Evolutionary conservation across 2,329 filamentous ascomycete genomes (phyloP), one percentile per base, ranked within the genome.

Genomic region (Diaporthe longicolla): DNA sequence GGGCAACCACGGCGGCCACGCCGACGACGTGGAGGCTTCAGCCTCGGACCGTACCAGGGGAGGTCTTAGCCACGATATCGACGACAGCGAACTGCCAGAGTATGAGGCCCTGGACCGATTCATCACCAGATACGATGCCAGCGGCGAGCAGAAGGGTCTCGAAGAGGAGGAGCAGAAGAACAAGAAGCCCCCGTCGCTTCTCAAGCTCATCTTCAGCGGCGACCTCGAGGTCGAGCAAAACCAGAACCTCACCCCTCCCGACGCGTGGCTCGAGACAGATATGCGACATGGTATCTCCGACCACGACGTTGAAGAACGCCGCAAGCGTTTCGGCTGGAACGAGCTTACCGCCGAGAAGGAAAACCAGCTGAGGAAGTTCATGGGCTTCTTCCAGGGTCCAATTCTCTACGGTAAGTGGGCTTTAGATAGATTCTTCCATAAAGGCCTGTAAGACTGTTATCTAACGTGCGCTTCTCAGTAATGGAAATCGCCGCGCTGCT

Each of bases 401-500:
- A 92, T 94, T 86, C 89, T 82, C 3, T 73, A 76, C 45, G 73
- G 75, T 76, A 15, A 75, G 75, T 69, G 19, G 8, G 4, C 37
- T 13, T 32, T 1, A 17, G 19, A 19, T 92, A 74, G 17, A 3
- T 15, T n/a, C 9, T 50, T 10, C 19, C 40, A 17, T 13, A 7
- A 43, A 17, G n/a, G 1, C 24, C 4, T 6, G 29, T 35, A 3
- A 29, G 24, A 55, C 37, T 54, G 45, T 21, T 21, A 24, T 26
- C 21, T 70, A 15, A 73, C 54, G 19, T 26, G 10, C 70, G 35
- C 32, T 63, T 24, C 54, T 57, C 75, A 92, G 90, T 93, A 81
- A 93, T 94, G 92, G 92, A 94, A 89, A 82, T 93, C 79, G 92
- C 92, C 85, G 92, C 92, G 80, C 85, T 93, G 74, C 88, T 94